Evolutionary conservation across 306 rosid species (phyloP).

Genomic region (Argentina anserina): DNA sequence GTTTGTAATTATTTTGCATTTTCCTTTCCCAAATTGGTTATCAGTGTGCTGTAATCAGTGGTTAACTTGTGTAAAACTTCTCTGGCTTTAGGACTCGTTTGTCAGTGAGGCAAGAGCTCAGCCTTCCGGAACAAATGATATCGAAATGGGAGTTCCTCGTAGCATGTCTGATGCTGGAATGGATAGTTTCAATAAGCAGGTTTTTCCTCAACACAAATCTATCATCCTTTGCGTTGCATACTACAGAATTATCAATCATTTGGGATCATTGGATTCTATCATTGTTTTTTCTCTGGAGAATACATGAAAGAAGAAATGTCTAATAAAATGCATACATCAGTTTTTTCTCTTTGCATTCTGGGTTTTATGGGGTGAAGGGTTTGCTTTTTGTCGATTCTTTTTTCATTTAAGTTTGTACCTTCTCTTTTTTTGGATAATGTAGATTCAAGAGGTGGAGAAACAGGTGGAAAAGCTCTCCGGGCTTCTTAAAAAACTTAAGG

Average conservation of each 20-base stretch:
- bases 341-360: not conserved
- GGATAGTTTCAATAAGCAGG: conserved; percentile 88
- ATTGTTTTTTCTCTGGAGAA: not conserved
- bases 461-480: conserved; percentile 62
- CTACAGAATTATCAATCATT: not conserved
- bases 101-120: conserved; percentile 51
- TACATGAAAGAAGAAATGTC: not conserved
- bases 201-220: conserved; percentile 22
- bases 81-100: conserved; percentile 69
- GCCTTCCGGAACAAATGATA: conserved; percentile 67
- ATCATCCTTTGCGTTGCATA: not conserved
- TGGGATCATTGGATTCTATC: not conserved
- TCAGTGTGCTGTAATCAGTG: conserved; percentile 13
- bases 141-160: conserved; percentile 71
- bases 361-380: conserved; percentile 2
- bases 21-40: conserved; percentile 7
- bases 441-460: conserved; percentile 72
- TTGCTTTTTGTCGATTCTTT: not conserved
- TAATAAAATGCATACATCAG: not conserved
- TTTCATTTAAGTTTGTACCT: not conserved
- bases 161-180: conserved; percentile 57
- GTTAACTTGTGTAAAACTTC: conserved; percentile 5
- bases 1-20: not conserved
- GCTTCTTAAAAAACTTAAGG: conserved; percentile 79
- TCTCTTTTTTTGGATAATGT: conserved; percentile 17